These are phyloP conservation scores for Colletotrichum nymphaeae DNA, from an alignment of 2,329 filamentous ascomycete genomes.

Conservation along the genomic window DNA sequence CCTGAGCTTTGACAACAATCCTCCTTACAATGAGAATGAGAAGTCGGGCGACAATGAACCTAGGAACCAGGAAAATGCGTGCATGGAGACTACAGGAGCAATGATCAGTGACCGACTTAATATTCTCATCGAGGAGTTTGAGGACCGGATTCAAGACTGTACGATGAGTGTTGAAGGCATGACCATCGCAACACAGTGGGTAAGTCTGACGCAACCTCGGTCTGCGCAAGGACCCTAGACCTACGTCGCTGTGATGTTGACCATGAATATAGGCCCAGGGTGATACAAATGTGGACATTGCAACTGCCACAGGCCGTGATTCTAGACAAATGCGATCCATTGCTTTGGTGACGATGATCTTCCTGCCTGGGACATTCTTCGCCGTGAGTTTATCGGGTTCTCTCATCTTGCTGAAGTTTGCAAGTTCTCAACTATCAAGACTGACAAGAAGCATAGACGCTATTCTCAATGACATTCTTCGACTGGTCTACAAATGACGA, in stretches of 20 bases:
- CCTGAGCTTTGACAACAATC: neutral
- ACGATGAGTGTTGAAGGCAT: conserved; percentile 48
- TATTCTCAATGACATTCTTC: conserved; percentile 2
- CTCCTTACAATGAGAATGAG: neutral
- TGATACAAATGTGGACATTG: conserved; percentile 46
- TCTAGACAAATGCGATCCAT: conserved; percentile 46
- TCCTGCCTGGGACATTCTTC: conserved; percentile 45
- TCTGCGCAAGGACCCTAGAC: no score
- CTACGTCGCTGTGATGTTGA: neutral
- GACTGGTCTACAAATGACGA: neutral
- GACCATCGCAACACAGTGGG: conserved; percentile 50
- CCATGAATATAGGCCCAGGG: conserved; percentile 39
- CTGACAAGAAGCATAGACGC: neutral
- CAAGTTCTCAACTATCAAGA: neutral
- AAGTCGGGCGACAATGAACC: neutral
- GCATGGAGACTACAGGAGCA: conserved; percentile 14
- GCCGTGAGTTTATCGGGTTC: conserved; percentile 37
- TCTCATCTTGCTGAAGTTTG: neutral
- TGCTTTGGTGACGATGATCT: conserved; percentile 45
- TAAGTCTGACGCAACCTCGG: conserved; percentile 24
- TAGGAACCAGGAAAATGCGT: no score
- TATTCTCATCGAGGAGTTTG: conserved; percentile 44
- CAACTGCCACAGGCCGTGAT: conserved; percentile 41
- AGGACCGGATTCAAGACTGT: conserved; percentile 46
- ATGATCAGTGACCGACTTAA: conserved; percentile 38